Base-by-base conservation (phyloP, 1,139 yeast species). In the Arxiozyma slooffiae region DNA sequence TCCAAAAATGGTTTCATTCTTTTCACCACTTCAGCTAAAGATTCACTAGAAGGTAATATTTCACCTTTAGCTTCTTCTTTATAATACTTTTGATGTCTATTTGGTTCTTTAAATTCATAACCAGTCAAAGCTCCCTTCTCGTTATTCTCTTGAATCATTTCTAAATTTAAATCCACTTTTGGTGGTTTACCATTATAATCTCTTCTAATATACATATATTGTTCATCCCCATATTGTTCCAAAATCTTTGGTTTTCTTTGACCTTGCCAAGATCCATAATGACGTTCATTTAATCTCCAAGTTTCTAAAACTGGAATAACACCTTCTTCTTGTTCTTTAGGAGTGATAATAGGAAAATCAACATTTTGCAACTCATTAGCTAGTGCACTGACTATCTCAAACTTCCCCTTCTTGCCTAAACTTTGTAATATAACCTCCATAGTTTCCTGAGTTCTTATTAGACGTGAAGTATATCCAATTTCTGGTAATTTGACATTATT, bases 221-320 rank as follows among this genome's bases (percentile, higher is more conserved):
- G 69, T 24, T 78, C 78, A 54, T 77, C 71, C 9, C 86, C 87
- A 52, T 78, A 75, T 58, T 77, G 70, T 39, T 69, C 57, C 53
- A 77, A 67, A 2, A 82, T 76, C 20, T 75, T 75, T 47, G 75
- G 74, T 60, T 83, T 81, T 51, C 80, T 73, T 44, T 75, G 70
- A n/a, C 92, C 92, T 67, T 85, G 94, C 63, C 83, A 76, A 36
- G 76, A 71, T 1, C 95, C 95, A 64, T 85, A 85, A 66, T 85
- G 94, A 53, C 94, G 75, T 63, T 85, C 92, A 63, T 85, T 85
- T 55, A 85, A 67, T 59, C 87, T 74, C 92, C 94, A 85, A 6
- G 78, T 71, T 63, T 64, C 64, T 26, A 61, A 55, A 9, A 64
- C 63, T 3, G 60, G 61, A 18, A 63, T 59, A 16, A 42, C 26